Evolutionary conservation across 768 basidiomycete species (phyloP), one percentile per base, ranked within the genome.

Genomic region (Leccinellum albellum): DNA sequence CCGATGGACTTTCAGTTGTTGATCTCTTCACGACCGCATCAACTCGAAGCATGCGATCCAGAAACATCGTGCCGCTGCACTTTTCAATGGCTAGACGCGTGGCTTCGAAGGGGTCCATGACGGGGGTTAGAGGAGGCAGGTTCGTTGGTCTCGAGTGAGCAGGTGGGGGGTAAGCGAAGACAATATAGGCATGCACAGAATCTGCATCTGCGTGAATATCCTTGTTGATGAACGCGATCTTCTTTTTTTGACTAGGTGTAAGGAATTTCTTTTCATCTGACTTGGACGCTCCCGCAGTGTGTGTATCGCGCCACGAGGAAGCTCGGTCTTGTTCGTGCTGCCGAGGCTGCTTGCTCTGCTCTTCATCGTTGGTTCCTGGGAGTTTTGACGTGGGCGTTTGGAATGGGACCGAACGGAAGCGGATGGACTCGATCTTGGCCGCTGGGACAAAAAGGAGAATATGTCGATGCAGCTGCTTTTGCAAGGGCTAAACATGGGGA

Each of bases 341-440:
- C 35, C 79, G 77, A 24, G 70, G 61, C 24, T 74, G 64, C 44
- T 70, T 54, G 32, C 61, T 70, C 48, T 66, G 65, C 35, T 70
- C 66, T 17, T 65, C 61, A 14, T 66, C 67, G 26, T 72, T 73
- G 46, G 73, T 69, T 32, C 76, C 69, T 0, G 84, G 79, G 17
- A 86, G 76, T 60, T 83, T 80, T 12, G 87, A 71, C 1, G 92
- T 92, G 10, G 96, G 91, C 0, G 79, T 80, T 60, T 90, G 85
- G 77, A 98, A 98, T 1, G 94, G 87, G 50, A 97, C 82, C 15
- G 94, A 97, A 51, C 96, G 91, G 78, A 96, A 97, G 44, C 96
- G 91, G 24, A 85, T 81, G 5, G 94, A 94, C 67, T 98, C 96
- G 61, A 97, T 87, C 75, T 89, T 92, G 52, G 91, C 85, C 0